A percentile compares a stretch with the other conserved stretches of the same genome.
phyloP scores from a whole-genome alignment of 75 land plant genomes.

The Gnetum montanum region DNA sequence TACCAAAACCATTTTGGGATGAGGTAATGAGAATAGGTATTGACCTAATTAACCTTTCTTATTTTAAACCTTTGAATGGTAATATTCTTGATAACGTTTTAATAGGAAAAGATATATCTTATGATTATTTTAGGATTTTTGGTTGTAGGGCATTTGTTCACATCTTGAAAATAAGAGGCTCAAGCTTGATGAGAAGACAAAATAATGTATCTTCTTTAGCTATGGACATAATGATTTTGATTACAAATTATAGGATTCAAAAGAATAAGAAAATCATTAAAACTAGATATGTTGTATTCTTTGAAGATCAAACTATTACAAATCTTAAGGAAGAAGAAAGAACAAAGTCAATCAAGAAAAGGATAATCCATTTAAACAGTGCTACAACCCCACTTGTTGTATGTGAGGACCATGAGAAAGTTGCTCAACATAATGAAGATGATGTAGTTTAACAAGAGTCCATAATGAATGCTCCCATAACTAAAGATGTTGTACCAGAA shows the following conservation, averaged over 20 bases:
- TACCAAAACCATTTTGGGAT: conserved; percentile 6
- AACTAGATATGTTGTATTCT: background rate
- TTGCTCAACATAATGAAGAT: background rate
- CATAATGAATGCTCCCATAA: background rate
- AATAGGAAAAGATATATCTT: conserved; percentile 4
- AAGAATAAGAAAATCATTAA: conserved; percentile 9
- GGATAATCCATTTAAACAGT: no score
- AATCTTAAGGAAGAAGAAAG: background rate
- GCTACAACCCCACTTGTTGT: background rate
- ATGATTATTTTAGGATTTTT: conserved; percentile 10
- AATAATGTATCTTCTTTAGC: conserved; percentile 6
- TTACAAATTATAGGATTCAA: conserved; percentile 13
- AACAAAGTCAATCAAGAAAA: background rate
- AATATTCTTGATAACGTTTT: background rate
- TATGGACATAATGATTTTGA: conserved; percentile 11
- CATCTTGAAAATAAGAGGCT: conserved; percentile 13
- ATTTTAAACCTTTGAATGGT: background rate
- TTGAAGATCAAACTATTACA: background rate
- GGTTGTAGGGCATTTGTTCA: conserved; percentile 17
- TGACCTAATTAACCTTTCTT: conserved; percentile 3
- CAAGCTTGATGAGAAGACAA: conserved; percentile 11
- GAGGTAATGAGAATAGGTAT: conserved; percentile 4
- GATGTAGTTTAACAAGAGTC: background rate
- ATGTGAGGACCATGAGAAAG: background rate
- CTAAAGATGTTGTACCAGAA: background rate